phyloP scores from a whole-genome alignment of 2,329 filamentous ascomycete genomes.

The Aspergillus pseudonomiae region DNA sequence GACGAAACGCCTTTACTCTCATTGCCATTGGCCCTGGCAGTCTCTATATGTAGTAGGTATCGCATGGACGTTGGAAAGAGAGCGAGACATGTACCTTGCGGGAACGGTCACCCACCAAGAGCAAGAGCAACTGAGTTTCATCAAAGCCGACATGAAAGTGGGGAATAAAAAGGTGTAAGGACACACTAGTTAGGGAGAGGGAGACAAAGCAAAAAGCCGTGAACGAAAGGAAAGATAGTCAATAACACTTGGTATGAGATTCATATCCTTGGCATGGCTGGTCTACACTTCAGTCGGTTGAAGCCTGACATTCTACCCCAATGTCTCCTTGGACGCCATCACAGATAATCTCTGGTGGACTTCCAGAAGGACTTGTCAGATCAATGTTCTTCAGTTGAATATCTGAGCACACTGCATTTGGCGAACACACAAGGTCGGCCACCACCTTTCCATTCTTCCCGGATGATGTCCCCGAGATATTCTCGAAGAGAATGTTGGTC shows the following conservation, averaged over 20 bases:
- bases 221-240: not conserved
- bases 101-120: not conserved
- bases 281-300: not conserved
- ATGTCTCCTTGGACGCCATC: conserved; percentile 50
- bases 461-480: conserved; percentile 60
- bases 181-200: not conserved
- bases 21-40: not conserved
- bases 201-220: not conserved
- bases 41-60: not conserved
- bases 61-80: not conserved
- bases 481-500: conserved; percentile 61
- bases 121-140: not conserved
- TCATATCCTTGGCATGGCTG: not conserved
- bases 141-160: not conserved
- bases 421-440: conserved; percentile 59
- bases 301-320: conserved; percentile 39
- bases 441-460: conserved; percentile 60
- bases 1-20: not conserved
- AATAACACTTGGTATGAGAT: not conserved
- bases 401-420: conserved; percentile 59
- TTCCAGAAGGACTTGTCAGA: conserved; percentile 54
- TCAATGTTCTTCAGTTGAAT: conserved; percentile 60
- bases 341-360: conserved; percentile 52
- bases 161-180: not conserved
- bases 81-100: not conserved